Conservation (phyloP, 1,139 yeast genomes). For the Diutina neorugosa region DNA sequence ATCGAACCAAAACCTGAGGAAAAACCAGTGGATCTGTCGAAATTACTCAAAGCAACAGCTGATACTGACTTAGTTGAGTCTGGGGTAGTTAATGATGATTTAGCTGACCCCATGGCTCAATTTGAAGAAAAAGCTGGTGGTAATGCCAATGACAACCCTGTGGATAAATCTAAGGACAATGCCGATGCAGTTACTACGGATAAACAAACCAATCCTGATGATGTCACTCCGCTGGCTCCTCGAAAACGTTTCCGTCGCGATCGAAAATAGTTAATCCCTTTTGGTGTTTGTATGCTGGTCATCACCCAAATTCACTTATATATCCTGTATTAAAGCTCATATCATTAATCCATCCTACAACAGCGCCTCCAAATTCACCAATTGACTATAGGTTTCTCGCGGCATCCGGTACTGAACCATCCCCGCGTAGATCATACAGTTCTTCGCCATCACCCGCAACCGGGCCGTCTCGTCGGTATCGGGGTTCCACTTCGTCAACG, state of each 20-base stretch:
- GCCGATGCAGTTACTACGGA: background rate
- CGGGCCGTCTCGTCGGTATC: slow-evolving; percentile 40
- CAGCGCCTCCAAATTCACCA: slow-evolving; percentile 60
- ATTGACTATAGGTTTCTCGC: slow-evolving; percentile 67
- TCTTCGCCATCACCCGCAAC: slow-evolving; percentile 59
- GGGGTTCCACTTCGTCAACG: slow-evolving; percentile 33
- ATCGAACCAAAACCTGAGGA: slow-evolving; percentile 8
- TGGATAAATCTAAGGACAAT: background rate
- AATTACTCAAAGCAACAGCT: slow-evolving; percentile 5
- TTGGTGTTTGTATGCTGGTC: too few species aligned
- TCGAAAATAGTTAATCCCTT: background rate
- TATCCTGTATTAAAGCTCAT: background rate
- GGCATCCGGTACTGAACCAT: slow-evolving; percentile 95
- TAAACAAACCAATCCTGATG: background rate
- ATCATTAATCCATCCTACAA: slow-evolving; percentile 8
- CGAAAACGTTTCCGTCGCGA: background rate
- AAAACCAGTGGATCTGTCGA: slow-evolving; percentile 7
- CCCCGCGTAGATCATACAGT: slow-evolving; percentile 91
- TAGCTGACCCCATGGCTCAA: slow-evolving; percentile 13
- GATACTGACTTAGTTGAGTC: background rate
- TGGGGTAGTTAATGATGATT: slow-evolving; percentile 6
- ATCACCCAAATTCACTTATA: background rate
- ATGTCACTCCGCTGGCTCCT: background rate
- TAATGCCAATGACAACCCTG: too few species aligned
- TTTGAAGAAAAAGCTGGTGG: background rate